Evolutionary conservation across 1,284 basidiomycete genomes (phyloP), one percentile per base, ranked within the genome.

Genomic region (Ceratobasidium sp.): DNA sequence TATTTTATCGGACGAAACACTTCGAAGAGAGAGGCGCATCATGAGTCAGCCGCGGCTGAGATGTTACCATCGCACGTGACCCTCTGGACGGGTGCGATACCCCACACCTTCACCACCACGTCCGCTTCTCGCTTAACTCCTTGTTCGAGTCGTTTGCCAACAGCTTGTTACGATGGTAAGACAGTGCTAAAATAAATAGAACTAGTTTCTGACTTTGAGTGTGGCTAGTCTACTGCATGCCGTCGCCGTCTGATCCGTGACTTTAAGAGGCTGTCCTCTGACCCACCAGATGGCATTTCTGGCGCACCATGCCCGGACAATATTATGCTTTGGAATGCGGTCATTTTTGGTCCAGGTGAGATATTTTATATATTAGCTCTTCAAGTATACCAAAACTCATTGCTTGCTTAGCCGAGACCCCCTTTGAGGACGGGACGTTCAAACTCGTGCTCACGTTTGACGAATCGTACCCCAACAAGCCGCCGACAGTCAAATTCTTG

Each of bases 261-360:
- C 87, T 99, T 99, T 86, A 99, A 98, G 87, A 90, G 96, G 50
- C 90, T 99, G 48, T 95, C 95, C 54, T 93, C 92, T 20, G 97
- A 99, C 84, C 96, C 97, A 3, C 97, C 97, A 0, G 93, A 95
- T 78, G 97, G 97, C 12, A 96, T 99, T 82, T 97, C 95, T 15
- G 97, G 97, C 38, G 96, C 96, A 81, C 97, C 97, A 82, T 97
- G 96, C 84, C 93, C 96, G 0, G 97, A 99, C 85, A 99, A 99
- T 84, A 97, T 99, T 85, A 97, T 99, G 95, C 89, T 99, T 13
- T 99, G 97, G 97, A 99, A 99, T 83, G 97, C 97, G 1, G 97
- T 99, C 81, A 99, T 99, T 81, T 99, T 99, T 84, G 97, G 97
- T 0, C 97, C 97, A 85, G 94, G 96, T 96, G 78, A 82, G 92